Evolutionary conservation across 805 yeast species (phyloP), one percentile per base, ranked within the genome.

Genomic region (Candida morakotiae): DNA sequence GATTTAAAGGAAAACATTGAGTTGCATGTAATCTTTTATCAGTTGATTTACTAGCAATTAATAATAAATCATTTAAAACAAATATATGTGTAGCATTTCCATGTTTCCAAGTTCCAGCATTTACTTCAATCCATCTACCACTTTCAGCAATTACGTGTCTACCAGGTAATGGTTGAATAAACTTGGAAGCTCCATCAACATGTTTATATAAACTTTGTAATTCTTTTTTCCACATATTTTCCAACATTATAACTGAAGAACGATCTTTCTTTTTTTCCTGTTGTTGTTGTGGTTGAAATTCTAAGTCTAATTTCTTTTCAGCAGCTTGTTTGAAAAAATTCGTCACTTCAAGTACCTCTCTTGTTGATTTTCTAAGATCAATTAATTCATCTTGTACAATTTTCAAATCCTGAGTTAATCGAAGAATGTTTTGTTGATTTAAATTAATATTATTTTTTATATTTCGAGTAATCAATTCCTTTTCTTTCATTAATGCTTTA

Each of bases 121-220:
- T 88, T 42, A 89, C 63, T 58, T 88, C 96, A 40, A 74, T 77
- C 96, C 96, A 89, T 34, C 88, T 73, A 2, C 83, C 83, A 54
- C 87, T 79, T 49, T 88, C 93, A 8, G 79, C 74, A 14, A 87
- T 62, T 2, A 88, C 75, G 56, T 87, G 96, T 34, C 96, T 72
- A 3, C 89, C 93, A 0, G 89, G 87, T 6, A 75, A 56, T 1
- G 85, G 77, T 15, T 87, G 83, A 26, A 88, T 68, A 42, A 73
- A 77, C 51, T 84, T 84, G 48, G 85, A 89, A 1, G 95, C 88
- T n/a, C 96, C 94, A 45, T 89, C 96, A 11, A 89, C 95, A 44
- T 83, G 87, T 47, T 79, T 79, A 57, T 82, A 87, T 35, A 88
- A 61, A 7, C 77, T 71, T 38, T 74, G 76, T 52, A 88, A 64